Evolutionary conservation across 2,329 filamentous ascomycete species (phyloP), one percentile per base, ranked within the genome.

Genomic region (Pleomassaria siparia): DNA sequence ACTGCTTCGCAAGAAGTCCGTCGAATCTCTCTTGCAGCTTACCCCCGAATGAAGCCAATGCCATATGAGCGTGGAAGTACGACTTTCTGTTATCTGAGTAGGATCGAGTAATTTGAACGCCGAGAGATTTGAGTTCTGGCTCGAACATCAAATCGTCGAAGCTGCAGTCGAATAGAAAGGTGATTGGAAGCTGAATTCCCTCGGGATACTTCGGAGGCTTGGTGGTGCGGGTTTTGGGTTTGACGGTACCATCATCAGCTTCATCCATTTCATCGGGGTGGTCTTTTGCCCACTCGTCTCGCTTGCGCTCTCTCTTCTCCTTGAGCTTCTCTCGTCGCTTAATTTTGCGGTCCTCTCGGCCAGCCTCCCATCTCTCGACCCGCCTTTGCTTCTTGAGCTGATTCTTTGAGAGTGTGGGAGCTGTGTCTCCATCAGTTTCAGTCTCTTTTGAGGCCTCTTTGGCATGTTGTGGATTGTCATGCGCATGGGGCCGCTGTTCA

Each of bases 111-210:
- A 99, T 79, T 71, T 99, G 94, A 47, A 85, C 83, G 1, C 83
- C 83, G 11, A 99, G 79, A 4, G 90, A 96, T 46, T 91, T 85
- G 24, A 88, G 77, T 72, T 99, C 94, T 58, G 88, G 87, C 29
- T 92, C 88, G 42, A 79, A 80, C 94, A 99, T 99, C 64, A 91
- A 81, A 33, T 88, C 78, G 69, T 99, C 91, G 67, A 95, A 99
- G 56, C 88, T 85, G 72, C 92, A 97, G 74, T 99, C 94, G 53
- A 99, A 76, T 49, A 99, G 78, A 56, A 99, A 76, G 0, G 89
- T 83, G 18, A 97, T 75, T 1, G 91, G 91, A 0, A 95, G 80
- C 46, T 84, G 81, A 40, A 77, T 74, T 3, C 78, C 72, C 18
- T 26, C 22, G 7, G 35, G 35, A 37, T 37, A 37, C 20, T 37